Base-by-base conservation (phyloP, 1,284 basidiomycete genomes). In the Wallemia hederae region DNA sequence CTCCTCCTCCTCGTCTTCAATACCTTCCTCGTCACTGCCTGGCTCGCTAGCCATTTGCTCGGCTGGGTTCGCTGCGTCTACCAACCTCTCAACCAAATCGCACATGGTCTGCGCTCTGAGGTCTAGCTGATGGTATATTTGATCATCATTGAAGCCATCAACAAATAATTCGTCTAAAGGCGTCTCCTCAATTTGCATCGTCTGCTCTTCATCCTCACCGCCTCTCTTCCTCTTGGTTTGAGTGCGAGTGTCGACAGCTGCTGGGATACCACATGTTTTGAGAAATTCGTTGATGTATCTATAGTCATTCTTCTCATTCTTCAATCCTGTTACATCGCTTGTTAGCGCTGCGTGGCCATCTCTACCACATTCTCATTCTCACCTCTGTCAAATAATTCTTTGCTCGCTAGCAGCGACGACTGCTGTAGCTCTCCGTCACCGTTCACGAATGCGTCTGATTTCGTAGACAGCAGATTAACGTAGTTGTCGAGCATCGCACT, bases 81-180 rank as follows among this genome's bases (percentile, higher is more conserved):
- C 62, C 64, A 31, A 72, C 67, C 58, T 70, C 70, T 69, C 67
- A 28, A 71, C 62, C 5, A 70, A 67, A 25, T 64, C 65, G 27
- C 66, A 66, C 11, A 73, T 65, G 26, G 68, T 77, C 64, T 79
- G 77, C 26, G 80, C 73, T 58, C 84, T 75, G 59, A 92, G 73
- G 67, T 94, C 90, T 60, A 92, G 70, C 71, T 94, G 92, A 58
- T 82, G 80, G 92, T 92, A 98, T 26, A 97, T 74, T 70, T 94
- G 90, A 62, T 87, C 85, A 24, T 79, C 76, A 65, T 81, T 81
- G 79, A 94, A 82, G n/a, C 78, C 82, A n/a, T 87, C 80, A 14
- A 81, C 75, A 62, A 81, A 83, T 24, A 97, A 77, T 59, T 78
- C 78, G 1, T 78, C 72, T 1, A 96, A 72, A 2, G 88, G 87